Evolutionary conservation across 2,329 filamentous ascomycete species (phyloP), one percentile per base, ranked within the genome.

Genomic region (Aspergillus tamarii): DNA sequence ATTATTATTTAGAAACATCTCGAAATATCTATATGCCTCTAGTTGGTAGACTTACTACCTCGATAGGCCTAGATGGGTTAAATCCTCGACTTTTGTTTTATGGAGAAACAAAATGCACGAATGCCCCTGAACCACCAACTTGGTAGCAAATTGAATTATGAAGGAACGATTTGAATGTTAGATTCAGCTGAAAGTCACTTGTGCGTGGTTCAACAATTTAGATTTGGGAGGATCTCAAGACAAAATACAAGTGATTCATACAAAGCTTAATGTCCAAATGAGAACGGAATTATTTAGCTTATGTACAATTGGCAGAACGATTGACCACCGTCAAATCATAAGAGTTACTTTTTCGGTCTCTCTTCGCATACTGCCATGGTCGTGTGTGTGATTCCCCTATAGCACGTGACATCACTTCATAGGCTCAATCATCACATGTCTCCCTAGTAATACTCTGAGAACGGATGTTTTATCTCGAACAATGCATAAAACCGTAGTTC

Each of bases 401-500:
- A 9, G 41, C 66, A 67, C 66, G 66, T 67, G 66, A 67, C 64
- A 54, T 59, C 21, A 32, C 48, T n/a, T 36, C 26, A 9, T 19
- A 16, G 23, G 11, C 32, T 50, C n/a, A 16, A 14, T 36, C 23
- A 45, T 59, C 57, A 52, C 48, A 60, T 55, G 48, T 23, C 48
- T n/a, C 48, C 36, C 26, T 21, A 16, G 8, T 52, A 43, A 59
- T 64, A 57, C 5, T 0, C 1, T 5, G 12, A 50, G 26, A 4
- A 34, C 7, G 43, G 10, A 46, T 56, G 46, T 30, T 56, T 36
- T 26, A 19, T 58, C 67, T 62, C 70, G 68, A 66, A 67, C 39
- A 50, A 81, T 82, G 79, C 78, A 76, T 68, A 74, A 69, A 67
- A 61, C 72, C 48, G 62, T 79, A 52, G 67, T 74, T 46, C 76